These are phyloP conservation scores for Diatrype stigma DNA, from an alignment of 2,329 filamentous ascomycete species.

Conservation along the genomic window DNA sequence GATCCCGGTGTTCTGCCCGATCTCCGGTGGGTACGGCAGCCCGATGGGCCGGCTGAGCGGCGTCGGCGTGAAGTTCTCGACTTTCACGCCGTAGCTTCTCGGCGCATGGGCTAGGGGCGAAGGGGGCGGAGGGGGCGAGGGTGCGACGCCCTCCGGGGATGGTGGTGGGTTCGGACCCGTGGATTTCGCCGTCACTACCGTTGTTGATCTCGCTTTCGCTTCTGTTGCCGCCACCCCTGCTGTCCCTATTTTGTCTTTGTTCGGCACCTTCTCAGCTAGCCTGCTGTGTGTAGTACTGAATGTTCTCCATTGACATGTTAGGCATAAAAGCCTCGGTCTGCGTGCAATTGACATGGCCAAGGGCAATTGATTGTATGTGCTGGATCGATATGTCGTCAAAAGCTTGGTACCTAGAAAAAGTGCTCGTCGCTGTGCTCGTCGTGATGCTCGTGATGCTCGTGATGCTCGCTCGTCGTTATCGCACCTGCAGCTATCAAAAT, in stretches of 20 bases:
- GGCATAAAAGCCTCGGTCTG: conserved; percentile 37
- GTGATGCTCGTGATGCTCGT: too few relatives aligned
- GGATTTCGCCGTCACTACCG: neutral
- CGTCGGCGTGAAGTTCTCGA: conserved; percentile 53
- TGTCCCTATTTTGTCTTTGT: too few relatives aligned
- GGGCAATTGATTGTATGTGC: neutral
- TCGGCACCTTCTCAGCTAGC: conserved; percentile 24
- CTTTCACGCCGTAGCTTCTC: conserved; percentile 53
- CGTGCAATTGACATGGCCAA: conserved; percentile 18
- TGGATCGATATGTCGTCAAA: neutral
- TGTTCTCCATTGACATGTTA: conserved; percentile 48
- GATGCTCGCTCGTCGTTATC: too few relatives aligned
- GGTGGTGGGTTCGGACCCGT: conserved; percentile 1
- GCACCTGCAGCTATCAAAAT: too few relatives aligned
- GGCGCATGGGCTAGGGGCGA: conserved; percentile 54
- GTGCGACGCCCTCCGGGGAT: conserved; percentile 22
- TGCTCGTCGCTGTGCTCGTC: too few relatives aligned
- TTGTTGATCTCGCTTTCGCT: neutral
- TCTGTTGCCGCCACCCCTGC: conserved; percentile 7
- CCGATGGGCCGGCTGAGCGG: conserved; percentile 74
- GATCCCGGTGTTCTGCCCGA: conserved; percentile 78
- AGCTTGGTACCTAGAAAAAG: too few relatives aligned
- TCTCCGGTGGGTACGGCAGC: conserved; percentile 65
- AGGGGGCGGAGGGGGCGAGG: conserved; percentile 39
- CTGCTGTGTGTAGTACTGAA: conserved; percentile 42